phyloP scores from a whole-genome alignment of 768 basidiomycete genomes.

The Leccinellum rugosiceps region DNA sequence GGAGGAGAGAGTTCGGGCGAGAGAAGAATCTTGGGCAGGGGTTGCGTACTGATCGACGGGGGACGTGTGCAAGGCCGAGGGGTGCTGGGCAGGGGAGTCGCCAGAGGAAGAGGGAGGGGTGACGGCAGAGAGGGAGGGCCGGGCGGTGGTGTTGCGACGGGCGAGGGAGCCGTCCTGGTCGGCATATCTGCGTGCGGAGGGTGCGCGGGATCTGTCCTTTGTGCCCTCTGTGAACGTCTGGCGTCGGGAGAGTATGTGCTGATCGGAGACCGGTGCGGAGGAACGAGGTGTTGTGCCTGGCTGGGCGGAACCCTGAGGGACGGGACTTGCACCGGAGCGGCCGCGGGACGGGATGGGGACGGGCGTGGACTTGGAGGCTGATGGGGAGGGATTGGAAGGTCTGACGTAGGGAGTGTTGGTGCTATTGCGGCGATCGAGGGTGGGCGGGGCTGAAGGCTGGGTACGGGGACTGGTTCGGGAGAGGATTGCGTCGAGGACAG shows the following conservation, averaged over 20 bases:
- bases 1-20: slow-evolving; percentile 33
- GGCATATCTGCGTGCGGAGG: slow-evolving; percentile 56
- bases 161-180: slow-evolving; percentile 51
- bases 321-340: slow-evolving; percentile 53
- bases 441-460: slow-evolving; percentile 33
- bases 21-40: slow-evolving; percentile 29
- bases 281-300: slow-evolving; percentile 31
- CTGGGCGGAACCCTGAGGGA: slow-evolving; percentile 22
- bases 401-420: slow-evolving; percentile 29
- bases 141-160: slow-evolving; percentile 45
- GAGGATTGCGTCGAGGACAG: slow-evolving; percentile 56
- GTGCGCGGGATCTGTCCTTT: slow-evolving; percentile 55
- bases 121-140: slow-evolving; percentile 44
- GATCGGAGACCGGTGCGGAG: slow-evolving; percentile 40
- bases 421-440: slow-evolving; percentile 47
- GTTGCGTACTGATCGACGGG: slow-evolving; percentile 20
- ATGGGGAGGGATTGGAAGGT: slow-evolving; percentile 19
- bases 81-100: slow-evolving; percentile 17
- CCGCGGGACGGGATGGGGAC: slow-evolving; percentile 41
- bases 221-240: slow-evolving; percentile 50
- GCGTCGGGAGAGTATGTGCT: slow-evolving; percentile 43
- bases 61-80: slow-evolving; percentile 19
- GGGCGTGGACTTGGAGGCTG: slow-evolving; percentile 39
- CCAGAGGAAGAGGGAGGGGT: slow-evolving; percentile 31
- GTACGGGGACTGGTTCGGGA: slow-evolving; percentile 37